phyloP scores from a whole-genome alignment of 352 stramenopile genomes.

The Globisporangium uncinulatum region DNA sequence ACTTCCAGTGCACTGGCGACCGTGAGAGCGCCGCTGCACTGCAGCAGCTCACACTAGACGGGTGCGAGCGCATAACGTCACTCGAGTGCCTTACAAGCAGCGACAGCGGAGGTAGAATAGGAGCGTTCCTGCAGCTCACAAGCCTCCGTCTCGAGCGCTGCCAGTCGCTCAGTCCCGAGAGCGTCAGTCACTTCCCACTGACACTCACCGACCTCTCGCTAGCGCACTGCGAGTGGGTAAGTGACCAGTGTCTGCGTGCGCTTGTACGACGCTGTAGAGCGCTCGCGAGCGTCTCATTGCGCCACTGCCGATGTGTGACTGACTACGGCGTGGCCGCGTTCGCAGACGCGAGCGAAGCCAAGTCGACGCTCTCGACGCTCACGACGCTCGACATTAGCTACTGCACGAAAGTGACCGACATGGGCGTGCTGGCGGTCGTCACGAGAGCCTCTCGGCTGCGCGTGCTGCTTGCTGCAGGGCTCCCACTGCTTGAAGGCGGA shows the following conservation, averaged over 20 bases:
- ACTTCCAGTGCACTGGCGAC: background rate
- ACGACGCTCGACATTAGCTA: conserved; percentile 47
- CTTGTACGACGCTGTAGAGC: conserved; percentile 30
- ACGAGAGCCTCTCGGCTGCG: conserved; percentile 29
- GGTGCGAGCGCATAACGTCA: conserved; percentile 18
- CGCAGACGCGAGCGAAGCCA: conserved; percentile 22
- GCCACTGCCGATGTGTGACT: conserved; percentile 48
- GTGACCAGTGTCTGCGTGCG: conserved; percentile 40
- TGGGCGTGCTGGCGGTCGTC: conserved; percentile 47
- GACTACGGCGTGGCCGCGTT: conserved; percentile 68
- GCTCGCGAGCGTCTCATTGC: conserved; percentile 30
- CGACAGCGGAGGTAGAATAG: conserved; percentile 2
- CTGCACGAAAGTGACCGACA: conserved; percentile 54
- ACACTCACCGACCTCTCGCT: conserved; percentile 43
- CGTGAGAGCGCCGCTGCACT: background rate
- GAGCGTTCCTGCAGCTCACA: background rate
- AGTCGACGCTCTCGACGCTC: background rate
- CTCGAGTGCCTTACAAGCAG: conserved; percentile 6
- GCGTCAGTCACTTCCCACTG: conserved; percentile 13
- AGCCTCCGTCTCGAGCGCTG: conserved; percentile 20
- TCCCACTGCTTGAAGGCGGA: conserved; percentile 55
- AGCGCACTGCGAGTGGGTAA: conserved; percentile 64
- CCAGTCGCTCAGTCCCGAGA: conserved; percentile 10
- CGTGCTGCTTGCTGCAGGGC: conserved; percentile 25
- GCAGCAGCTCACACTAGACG: conserved; percentile 22